Percentiles rank a stretch among this genome's conserved stretches.
Conservation (phyloP, 2,329 filamentous ascomycete species). For the Ascosphaera aggregata region DNA sequence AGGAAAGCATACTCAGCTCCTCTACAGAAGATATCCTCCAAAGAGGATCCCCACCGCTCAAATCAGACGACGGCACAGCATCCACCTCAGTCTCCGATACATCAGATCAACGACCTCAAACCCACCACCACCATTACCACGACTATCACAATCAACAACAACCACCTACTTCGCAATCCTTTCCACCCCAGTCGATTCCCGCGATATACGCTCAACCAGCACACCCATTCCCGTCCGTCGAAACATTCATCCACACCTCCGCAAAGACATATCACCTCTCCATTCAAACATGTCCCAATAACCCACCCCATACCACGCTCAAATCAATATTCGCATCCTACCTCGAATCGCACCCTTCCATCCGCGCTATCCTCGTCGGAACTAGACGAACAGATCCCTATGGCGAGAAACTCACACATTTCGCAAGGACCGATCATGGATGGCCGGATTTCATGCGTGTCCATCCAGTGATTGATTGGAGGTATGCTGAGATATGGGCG, state of each 20-base stretch:
- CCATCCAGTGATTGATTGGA: constrained; percentile 94
- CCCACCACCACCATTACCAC: constrained; percentile 3
- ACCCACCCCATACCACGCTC: constrained; percentile 35
- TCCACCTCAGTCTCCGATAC: too few relatives aligned
- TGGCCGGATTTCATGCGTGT: constrained; percentile 89
- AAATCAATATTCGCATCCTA: constrained; percentile 60
- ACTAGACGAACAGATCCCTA: constrained; percentile 85
- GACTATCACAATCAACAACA: constrained; percentile 1
- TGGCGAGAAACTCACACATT: constrained; percentile 52
- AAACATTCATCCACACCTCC: constrained; percentile 53
- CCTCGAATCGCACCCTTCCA: constrained; percentile 25
- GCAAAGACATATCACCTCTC: constrained; percentile 48
- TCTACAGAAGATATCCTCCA: too few relatives aligned
- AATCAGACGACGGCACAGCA: too few relatives aligned
- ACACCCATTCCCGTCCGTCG: constrained; percentile 68
- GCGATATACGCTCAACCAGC: constrained; percentile 74
- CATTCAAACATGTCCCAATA: constrained; percentile 46
- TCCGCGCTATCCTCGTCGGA: constrained; percentile 68
- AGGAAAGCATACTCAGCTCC: too few relatives aligned
- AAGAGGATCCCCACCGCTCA: too few relatives aligned
- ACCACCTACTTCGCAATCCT: constrained; percentile 3
- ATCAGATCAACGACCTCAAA: too few relatives aligned
- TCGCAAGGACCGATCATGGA: constrained; percentile 65
- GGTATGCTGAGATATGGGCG: constrained; percentile 84
- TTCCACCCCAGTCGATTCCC: constrained; percentile 30